These are phyloP conservation scores for Neoarthrinium moseri DNA, from an alignment of 2,329 filamentous ascomycete genomes.

Conservation along the genomic window DNA sequence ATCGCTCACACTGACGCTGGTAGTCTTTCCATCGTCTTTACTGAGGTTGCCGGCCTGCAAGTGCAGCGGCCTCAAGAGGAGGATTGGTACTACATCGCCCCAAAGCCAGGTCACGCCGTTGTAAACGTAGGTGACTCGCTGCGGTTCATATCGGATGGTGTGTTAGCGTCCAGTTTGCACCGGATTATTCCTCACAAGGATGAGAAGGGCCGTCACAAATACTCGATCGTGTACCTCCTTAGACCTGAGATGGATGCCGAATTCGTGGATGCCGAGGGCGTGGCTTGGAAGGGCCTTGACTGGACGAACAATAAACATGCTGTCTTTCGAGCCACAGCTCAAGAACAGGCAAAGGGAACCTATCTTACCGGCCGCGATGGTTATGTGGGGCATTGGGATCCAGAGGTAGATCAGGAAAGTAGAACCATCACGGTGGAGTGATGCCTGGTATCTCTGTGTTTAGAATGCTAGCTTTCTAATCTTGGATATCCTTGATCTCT, in stretches of 20 bases:
- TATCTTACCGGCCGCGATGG: background rate
- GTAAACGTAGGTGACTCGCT: conserved; percentile 1
- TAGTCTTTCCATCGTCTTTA: background rate
- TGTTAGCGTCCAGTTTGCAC: background rate
- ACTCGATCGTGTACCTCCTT: background rate
- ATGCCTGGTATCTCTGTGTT: too few species aligned
- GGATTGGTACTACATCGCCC: background rate
- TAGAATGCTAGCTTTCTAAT: too few species aligned
- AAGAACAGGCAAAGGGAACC: background rate
- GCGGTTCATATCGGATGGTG: background rate
- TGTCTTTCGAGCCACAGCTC: background rate
- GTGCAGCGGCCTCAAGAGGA: background rate
- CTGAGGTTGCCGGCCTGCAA: background rate
- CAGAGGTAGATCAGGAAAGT: too few species aligned
- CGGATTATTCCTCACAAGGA: background rate
- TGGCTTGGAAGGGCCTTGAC: background rate
- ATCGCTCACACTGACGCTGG: background rate
- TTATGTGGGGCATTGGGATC: background rate
- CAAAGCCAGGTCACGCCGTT: background rate
- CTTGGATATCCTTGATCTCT: too few species aligned
- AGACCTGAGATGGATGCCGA: background rate
- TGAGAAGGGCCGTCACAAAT: background rate
- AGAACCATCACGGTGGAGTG: too few species aligned
- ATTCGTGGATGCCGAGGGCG: background rate
- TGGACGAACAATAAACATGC: background rate